Base-by-base conservation (phyloP, 345 rosid genomes). In the Kandelia obovata region DNA sequence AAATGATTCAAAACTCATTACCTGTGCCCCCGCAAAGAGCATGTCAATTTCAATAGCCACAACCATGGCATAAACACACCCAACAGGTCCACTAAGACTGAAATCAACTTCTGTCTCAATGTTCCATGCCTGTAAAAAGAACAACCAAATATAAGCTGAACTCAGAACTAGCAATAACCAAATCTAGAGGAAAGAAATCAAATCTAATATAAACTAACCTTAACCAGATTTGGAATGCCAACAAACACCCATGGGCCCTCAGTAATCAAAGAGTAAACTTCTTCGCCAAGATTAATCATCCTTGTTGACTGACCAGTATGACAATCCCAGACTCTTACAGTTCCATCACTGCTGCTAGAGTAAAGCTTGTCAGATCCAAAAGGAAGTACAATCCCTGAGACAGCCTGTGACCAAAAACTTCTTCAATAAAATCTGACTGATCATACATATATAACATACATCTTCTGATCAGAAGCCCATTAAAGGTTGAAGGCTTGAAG, bases 191-290 rank as follows among this genome's bases (percentile, higher is more conserved):
- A 46, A 46, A 7, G 5, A 61, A 5, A 47, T 16, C 19, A 23
- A 70, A 31, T 43, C 17, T 23, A 9, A 5, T 19, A 30, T 21
- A 5, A 74, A 59, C 68, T 55, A 46, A 82, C 91, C 89, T 87
- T 86, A n/a, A 89, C 71, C 6, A 65, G 69, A 66, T 84, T 79
- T 20, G 77, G 85, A 73, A 89, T 68, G 75, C 90, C 90, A 31
- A 82, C 64, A 64, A 89, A 87, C 13, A 86, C 77, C 96, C 96
- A 87, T 9, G 81, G 70, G n/a, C 88, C 90, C 71, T 82, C 88
- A 32, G 77, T 80, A 4, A 79, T 78, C 56, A 87, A 65, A 56
- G 78, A 84, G 10, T 88, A 87, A 68, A 85, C 80, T 75, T 77
- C 82, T 4, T 75, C 82, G 47, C 79, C 77, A 63, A 86, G 72